Conservation (phyloP, 2,329 filamentous ascomycete genomes). For the Rutstroemia sp. region DNA sequence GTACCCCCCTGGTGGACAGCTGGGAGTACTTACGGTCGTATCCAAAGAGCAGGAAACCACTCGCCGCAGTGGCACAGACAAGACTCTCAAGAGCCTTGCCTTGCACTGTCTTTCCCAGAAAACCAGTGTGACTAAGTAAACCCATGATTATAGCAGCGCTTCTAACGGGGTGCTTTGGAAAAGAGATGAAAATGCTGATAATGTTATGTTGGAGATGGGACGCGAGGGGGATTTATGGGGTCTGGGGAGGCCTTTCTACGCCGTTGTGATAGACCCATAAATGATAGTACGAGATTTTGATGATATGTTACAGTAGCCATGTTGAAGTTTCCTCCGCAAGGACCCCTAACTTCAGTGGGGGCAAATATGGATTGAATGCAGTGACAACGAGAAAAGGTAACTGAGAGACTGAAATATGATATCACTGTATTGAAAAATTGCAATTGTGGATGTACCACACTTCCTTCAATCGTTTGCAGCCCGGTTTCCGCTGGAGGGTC, state of each 20-base stretch:
- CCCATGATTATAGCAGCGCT: conserved; percentile 1
- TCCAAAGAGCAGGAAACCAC: conserved; percentile 10
- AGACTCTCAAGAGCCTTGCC: conserved; percentile 7
- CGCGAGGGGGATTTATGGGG: conserved; percentile 3
- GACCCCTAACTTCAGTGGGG: background rate
- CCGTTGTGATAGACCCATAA: background rate
- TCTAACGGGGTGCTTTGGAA: background rate
- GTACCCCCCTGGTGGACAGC: background rate
- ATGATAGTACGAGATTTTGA: background rate
- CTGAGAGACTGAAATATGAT: conserved; percentile 1
- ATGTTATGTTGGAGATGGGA: conserved; percentile 1
- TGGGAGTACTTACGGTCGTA: conserved; percentile 8
- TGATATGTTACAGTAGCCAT: background rate
- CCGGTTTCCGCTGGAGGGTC: background rate
- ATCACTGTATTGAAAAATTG: conserved; percentile 1
- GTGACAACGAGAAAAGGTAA: background rate
- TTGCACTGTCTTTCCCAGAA: conserved; percentile 4
- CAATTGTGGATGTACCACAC: conserved; percentile 1
- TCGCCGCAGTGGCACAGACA: conserved; percentile 9
- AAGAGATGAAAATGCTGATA: background rate
- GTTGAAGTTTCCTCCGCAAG: background rate
- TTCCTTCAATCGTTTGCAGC: background rate
- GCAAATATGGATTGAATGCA: background rate
- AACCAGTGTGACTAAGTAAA: conserved; percentile 9
- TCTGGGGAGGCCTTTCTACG: background rate